Percentiles rank a stretch among this genome's conserved stretches.
phyloP scores from a whole-genome alignment of 345 rosid species.

The Moricandia moricandioides region DNA sequence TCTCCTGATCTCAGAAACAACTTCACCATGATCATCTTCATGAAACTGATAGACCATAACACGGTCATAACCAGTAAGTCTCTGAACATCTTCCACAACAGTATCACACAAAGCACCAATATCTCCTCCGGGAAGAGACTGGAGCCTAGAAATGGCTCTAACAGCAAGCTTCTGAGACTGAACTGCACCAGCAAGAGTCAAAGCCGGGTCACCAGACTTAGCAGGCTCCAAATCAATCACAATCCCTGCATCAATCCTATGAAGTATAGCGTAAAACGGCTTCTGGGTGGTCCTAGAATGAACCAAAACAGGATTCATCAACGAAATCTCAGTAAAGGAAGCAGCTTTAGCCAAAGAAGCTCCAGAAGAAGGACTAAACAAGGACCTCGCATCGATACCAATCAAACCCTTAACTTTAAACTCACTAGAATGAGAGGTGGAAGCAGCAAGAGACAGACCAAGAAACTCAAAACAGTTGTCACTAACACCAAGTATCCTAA shows the following conservation, averaged over 20 bases:
- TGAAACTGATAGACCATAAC: constrained; percentile 89
- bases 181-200: constrained; percentile 73
- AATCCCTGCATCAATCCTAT: constrained; percentile 70
- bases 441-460: constrained; percentile 36
- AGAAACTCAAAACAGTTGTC: constrained; percentile 63
- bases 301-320: constrained; percentile 71
- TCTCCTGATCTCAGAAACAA: constrained; percentile 77
- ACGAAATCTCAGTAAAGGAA: constrained; percentile 58
- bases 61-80: constrained; percentile 80
- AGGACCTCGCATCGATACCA: constrained; percentile 66
- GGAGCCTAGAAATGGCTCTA: constrained; percentile 76
- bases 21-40: constrained; percentile 87
- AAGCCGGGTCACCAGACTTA: constrained; percentile 50
- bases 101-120: constrained; percentile 78
- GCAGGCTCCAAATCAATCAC: constrained; percentile 91
- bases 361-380: constrained; percentile 54
- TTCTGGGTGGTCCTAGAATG: constrained; percentile 53
- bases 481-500: constrained; percentile 58
- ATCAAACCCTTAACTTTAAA: constrained; percentile 45
- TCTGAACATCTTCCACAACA: constrained; percentile 81
- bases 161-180: constrained; percentile 88
- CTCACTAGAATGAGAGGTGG: constrained; percentile 7
- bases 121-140: constrained; percentile 79
- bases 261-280: constrained; percentile 79
- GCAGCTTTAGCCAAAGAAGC: constrained; percentile 67